Evolutionary conservation across 2,329 filamentous ascomycete genomes (phyloP).

Genomic region (Phialemonium atrogriseum): DNA sequence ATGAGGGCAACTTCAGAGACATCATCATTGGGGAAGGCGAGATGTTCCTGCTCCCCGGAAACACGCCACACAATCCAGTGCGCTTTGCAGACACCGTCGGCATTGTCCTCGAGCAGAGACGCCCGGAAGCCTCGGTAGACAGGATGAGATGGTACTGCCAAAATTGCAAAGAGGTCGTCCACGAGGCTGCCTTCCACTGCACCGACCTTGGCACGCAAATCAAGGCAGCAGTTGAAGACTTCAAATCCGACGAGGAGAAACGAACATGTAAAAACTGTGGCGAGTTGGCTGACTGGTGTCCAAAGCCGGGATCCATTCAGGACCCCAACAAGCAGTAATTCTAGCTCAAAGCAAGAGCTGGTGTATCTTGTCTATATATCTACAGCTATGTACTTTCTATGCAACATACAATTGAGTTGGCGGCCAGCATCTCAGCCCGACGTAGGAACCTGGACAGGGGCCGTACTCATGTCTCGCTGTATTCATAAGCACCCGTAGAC

Average conservation of each 20-base stretch:
- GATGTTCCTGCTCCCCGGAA: conserved; percentile 86
- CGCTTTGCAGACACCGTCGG: conserved; percentile 92
- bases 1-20: conserved; percentile 65
- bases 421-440: too few relatives aligned
- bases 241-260: conserved; percentile 57
- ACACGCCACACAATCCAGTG: conserved; percentile 94
- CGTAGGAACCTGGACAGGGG: too few relatives aligned
- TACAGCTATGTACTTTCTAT: conserved; percentile 2
- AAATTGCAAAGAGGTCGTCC: conserved; percentile 62
- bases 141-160: conserved; percentile 85
- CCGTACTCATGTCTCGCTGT: conserved; percentile 62
- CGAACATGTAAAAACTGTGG: conserved; percentile 75
- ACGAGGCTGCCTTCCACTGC: conserved; percentile 82
- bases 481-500: conserved; percentile 68
- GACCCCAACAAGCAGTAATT: conserved; percentile 48
- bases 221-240: conserved; percentile 79
- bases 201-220: conserved; percentile 90
- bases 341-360: too few relatives aligned
- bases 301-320: conserved; percentile 48
- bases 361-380: too few relatives aligned
- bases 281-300: conserved; percentile 62
- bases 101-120: conserved; percentile 79
- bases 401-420: conserved; percentile 3
- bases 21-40: conserved; percentile 87
- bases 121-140: conserved; percentile 64